These are phyloP conservation scores for Syzygium malaccense DNA, from an alignment of 441 rosid genomes.

Conservation along the genomic window DNA sequence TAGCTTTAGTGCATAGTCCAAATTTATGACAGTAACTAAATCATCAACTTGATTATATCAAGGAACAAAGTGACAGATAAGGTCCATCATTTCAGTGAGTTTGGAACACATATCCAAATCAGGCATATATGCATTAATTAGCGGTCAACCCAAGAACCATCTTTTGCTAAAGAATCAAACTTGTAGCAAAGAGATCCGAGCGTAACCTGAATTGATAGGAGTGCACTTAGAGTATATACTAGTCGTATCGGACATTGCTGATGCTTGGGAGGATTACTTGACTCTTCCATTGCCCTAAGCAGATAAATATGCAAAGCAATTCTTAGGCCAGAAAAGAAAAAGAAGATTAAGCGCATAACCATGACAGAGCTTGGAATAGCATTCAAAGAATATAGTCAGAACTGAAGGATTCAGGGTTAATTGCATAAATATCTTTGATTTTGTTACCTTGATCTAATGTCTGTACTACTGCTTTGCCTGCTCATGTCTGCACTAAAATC, in stretches of 20 bases:
- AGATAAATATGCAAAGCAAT: neutral
- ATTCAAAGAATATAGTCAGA: neutral
- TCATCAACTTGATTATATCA: neutral
- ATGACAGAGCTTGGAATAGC: neutral
- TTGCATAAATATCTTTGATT: neutral
- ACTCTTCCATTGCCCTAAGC: constrained; percentile 37
- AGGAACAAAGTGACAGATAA: neutral
- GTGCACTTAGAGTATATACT: constrained; percentile 44
- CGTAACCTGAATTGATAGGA: constrained; percentile 41
- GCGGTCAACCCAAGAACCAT: neutral
- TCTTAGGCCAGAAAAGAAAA: neutral
- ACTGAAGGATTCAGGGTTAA: neutral
- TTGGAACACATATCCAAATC: neutral
- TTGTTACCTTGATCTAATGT: constrained; percentile 55
- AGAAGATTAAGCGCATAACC: neutral
- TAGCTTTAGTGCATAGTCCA: neutral
- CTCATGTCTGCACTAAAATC: constrained; percentile 33
- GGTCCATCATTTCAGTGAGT: neutral
- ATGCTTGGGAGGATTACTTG: constrained; percentile 32
- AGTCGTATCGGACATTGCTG: constrained; percentile 65
- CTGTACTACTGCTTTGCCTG: constrained; percentile 45
- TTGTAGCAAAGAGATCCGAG: neutral
- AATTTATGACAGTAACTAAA: neutral
- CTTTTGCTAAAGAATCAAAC: neutral
- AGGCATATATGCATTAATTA: neutral